A percentile compares a stretch with the other conserved stretches of the same genome.
phyloP scores from a whole-genome alignment of 1,284 basidiomycete genomes.

The Anthracocystis panici-leucophaei region DNA sequence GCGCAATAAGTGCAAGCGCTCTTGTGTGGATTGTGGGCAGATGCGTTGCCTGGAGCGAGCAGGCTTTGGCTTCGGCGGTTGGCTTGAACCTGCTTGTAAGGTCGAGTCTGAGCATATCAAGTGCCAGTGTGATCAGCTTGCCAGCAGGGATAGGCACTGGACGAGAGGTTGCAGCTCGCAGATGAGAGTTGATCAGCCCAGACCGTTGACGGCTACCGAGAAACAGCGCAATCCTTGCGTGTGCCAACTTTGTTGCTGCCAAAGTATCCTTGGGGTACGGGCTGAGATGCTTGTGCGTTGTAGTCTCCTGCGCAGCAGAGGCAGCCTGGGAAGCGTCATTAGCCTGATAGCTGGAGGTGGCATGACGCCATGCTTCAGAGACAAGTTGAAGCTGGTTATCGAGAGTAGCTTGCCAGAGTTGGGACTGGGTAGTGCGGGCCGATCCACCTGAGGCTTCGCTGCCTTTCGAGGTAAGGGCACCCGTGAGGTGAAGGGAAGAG shows the following conservation, averaged over 20 bases:
- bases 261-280: constrained; percentile 35
- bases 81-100: constrained; percentile 32
- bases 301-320: background rate
- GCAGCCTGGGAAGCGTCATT: background rate
- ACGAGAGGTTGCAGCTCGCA: constrained; percentile 73
- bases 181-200: constrained; percentile 37
- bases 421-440: constrained; percentile 49
- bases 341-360: constrained; percentile 39
- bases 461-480: constrained; percentile 41
- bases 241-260: constrained; percentile 31
- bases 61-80: constrained; percentile 42
- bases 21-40: constrained; percentile 31
- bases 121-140: constrained; percentile 68
- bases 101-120: constrained; percentile 73
- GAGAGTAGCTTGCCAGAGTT: constrained; percentile 54
- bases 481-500: constrained; percentile 53
- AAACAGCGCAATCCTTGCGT: constrained; percentile 32
- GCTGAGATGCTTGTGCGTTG: constrained; percentile 20
- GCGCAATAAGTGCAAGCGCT: constrained; percentile 41
- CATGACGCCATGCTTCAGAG: constrained; percentile 27
- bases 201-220: constrained; percentile 35
- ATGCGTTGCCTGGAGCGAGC: constrained; percentile 31
- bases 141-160: constrained; percentile 82
- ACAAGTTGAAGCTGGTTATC: constrained; percentile 34
- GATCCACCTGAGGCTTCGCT: constrained; percentile 39